Evolutionary conservation across 345 rosid genomes (phyloP).

Genomic region (Gossypium anomalum): DNA sequence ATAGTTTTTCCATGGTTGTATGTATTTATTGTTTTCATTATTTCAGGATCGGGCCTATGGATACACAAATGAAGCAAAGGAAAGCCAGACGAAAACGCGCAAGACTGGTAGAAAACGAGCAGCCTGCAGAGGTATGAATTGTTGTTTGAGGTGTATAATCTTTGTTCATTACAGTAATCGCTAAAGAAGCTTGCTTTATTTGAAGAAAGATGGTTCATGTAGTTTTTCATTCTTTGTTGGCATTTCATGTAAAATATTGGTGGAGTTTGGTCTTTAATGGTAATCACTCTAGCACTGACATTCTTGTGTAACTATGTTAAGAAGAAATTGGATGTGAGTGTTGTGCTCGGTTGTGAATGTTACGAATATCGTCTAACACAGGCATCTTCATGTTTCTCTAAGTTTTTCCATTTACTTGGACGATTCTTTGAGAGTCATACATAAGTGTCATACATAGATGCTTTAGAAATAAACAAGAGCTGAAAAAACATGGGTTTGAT

Average conservation of each 20-base stretch:
- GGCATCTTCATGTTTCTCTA: not conserved
- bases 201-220: not conserved
- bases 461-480: not conserved
- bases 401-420: not conserved
- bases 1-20: not conserved
- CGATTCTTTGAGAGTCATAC: not conserved
- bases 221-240: not conserved
- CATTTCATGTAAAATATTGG: not conserved
- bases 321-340: not conserved
- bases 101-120: constrained; percentile 8
- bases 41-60: constrained; percentile 42
- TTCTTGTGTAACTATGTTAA: not conserved
- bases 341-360: not conserved
- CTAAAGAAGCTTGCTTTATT: not conserved
- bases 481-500: no score
- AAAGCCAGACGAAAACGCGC: constrained; percentile 16
- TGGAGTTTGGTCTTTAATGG: not conserved
- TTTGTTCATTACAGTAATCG: not conserved
- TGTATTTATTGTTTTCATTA: not conserved
- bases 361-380: not conserved
- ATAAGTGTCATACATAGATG: not conserved
- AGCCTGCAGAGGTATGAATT: constrained; percentile 30
- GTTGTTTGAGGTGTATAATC: not conserved
- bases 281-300: not conserved
- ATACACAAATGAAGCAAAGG: constrained; percentile 22